Evolutionary conservation across 306 rosid species (phyloP).

Genomic region (Purshia tridentata): DNA sequence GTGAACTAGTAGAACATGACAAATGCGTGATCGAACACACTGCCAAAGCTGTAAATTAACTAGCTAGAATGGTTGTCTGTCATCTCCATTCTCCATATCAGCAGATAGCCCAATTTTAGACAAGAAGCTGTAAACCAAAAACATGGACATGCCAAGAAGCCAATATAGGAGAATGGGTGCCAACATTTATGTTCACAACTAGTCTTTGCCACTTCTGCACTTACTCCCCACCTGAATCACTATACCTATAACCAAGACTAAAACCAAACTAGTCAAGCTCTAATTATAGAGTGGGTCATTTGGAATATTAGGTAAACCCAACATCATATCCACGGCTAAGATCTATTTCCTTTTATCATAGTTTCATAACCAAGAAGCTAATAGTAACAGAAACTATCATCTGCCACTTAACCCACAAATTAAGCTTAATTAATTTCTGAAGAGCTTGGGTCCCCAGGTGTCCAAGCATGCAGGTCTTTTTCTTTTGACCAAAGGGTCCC

Average conservation of each 20-base stretch:
- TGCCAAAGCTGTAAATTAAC: too few species aligned
- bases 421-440: neutral
- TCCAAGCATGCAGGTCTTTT: too few species aligned
- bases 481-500: neutral
- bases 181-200: neutral
- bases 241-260: neutral
- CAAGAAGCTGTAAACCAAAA: neutral
- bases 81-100: neutral
- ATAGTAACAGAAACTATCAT: neutral
- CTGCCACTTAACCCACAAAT: neutral
- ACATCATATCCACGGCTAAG: neutral
- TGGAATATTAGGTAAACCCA: conserved; percentile 6
- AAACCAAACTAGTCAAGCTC: neutral
- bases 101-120: neutral
- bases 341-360: neutral
- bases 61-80: neutral
- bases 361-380: conserved; percentile 1
- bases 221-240: neutral
- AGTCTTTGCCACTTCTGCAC: neutral
- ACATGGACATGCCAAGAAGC: neutral
- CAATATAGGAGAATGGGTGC: neutral
- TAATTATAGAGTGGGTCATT: neutral
- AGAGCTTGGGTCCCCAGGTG: neutral
- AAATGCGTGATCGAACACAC: too few species aligned
- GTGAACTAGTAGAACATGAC: too few species aligned